These are phyloP conservation scores for Flaveria robusta DNA, from an alignment of 129 eudicot genomes.

Conservation along the genomic window DNA sequence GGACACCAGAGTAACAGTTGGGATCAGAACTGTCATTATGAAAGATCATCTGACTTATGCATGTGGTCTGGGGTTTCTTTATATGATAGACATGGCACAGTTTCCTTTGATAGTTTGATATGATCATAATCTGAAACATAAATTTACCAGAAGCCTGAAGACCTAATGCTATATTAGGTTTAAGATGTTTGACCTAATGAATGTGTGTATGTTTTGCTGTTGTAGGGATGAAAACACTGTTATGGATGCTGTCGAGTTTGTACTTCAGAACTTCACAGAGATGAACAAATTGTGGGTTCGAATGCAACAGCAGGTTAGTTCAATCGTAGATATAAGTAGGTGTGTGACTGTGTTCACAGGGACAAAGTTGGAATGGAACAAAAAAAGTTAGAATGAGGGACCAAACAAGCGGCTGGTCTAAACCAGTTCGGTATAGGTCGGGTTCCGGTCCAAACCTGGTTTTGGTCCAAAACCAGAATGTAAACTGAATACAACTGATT, in stretches of 20 bases:
- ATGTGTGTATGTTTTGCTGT: constrained; percentile 24
- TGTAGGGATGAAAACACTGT: constrained; percentile 91
- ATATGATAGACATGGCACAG: background rate
- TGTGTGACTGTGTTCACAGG: background rate
- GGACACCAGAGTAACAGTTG: constrained; percentile 25
- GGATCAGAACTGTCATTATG: background rate
- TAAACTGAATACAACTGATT: background rate
- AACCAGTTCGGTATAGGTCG: background rate
- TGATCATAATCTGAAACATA: background rate
- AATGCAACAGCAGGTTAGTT: constrained; percentile 95
- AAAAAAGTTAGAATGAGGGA: background rate
- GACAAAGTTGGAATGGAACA: background rate
- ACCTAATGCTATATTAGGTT: background rate
- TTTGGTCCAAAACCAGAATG: background rate
- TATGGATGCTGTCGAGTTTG: constrained; percentile 93
- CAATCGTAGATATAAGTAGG: constrained; percentile 14
- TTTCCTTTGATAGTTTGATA: constrained; percentile 5
- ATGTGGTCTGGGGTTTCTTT: constrained; percentile 21
- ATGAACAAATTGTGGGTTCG: constrained; percentile 99
- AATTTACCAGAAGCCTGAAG: constrained; percentile 19
- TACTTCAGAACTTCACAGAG: constrained; percentile 92
- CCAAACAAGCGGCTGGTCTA: background rate
- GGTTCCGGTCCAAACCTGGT: background rate
- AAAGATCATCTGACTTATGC: constrained; percentile 17
- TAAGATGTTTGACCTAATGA: constrained; percentile 28